A percentile compares a stretch with the other conserved stretches of the same genome.
These are phyloP conservation scores for Metarhizium anisopliae DNA, from an alignment of 2,329 filamentous ascomycete genomes.

Conservation along the genomic window DNA sequence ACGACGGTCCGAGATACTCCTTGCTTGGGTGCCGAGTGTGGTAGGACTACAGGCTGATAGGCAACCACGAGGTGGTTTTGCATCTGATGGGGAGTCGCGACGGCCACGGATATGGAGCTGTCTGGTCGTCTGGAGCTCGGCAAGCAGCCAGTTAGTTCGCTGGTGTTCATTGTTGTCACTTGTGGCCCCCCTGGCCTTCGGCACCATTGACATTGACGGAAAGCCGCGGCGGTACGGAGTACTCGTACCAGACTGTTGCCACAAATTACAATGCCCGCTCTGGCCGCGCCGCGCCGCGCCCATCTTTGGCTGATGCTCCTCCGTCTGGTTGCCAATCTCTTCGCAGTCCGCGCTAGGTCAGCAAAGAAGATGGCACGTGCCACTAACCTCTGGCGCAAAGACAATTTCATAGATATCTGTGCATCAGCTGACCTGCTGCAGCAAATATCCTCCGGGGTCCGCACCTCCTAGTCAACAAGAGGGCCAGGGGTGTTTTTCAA, in stretches of 20 bases:
- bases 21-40: neutral
- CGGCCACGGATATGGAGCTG: too few relatives aligned
- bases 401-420: neutral
- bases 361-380: conserved; percentile 1
- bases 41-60: too few relatives aligned
- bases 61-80: too few relatives aligned
- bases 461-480: neutral
- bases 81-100: too few relatives aligned
- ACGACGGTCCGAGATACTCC: neutral
- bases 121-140: too few relatives aligned
- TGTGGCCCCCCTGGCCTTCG: too few relatives aligned
- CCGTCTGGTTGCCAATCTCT: neutral
- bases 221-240: neutral
- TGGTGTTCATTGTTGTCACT: too few relatives aligned
- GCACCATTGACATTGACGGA: neutral
- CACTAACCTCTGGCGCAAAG: neutral
- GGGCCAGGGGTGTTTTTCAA: too few relatives aligned
- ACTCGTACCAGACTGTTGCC: neutral
- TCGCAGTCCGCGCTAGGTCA: neutral
- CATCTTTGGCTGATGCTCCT: too few relatives aligned
- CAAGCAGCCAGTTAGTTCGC: too few relatives aligned
- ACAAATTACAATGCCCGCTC: neutral
- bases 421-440: conserved; percentile 1
- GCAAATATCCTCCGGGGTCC: neutral
- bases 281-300: neutral